A percentile compares a stretch with the other conserved stretches of the same genome.
Conservation (phyloP, 495 filamentous ascomycete genomes). For the Podospora anserina region DNA sequence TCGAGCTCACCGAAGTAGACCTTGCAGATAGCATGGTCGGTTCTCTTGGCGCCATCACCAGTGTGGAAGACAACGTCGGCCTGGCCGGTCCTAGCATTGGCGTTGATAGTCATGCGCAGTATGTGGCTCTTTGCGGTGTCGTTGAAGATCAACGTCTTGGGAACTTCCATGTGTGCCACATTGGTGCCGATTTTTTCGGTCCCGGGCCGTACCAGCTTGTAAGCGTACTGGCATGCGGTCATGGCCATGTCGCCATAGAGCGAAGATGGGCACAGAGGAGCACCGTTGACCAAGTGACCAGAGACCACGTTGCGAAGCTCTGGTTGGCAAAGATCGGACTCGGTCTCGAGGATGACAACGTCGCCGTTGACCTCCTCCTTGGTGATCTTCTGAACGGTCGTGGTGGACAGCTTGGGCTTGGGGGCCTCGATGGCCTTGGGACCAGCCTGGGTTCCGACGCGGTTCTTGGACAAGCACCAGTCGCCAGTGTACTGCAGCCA, state of each 20-base stretch:
- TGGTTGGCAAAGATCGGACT: conserved; percentile 63
- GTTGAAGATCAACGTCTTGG: conserved; percentile 67
- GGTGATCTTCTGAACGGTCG: conserved; percentile 52
- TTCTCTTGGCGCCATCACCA: conserved; percentile 42
- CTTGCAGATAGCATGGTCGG: conserved; percentile 51
- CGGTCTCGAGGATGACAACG: conserved; percentile 55
- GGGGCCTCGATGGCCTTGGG: conserved; percentile 50
- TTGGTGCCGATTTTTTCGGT: conserved; percentile 55
- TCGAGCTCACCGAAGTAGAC: conserved; percentile 47
- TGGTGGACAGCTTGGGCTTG: conserved; percentile 47
- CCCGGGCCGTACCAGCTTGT: conserved; percentile 55
- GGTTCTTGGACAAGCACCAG: conserved; percentile 68
- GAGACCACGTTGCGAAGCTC: conserved; percentile 59
- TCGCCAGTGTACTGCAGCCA: conserved; percentile 75
- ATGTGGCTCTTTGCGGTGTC: conserved; percentile 51
- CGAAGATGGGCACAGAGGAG: conserved; percentile 51
- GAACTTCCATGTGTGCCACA: conserved; percentile 61
- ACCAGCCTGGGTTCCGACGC: conserved; percentile 52
- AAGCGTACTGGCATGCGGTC: conserved; percentile 66
- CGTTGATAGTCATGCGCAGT: conserved; percentile 42
- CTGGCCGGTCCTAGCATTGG: conserved; percentile 37
- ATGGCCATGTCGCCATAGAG: conserved; percentile 77
- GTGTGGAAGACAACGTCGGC: conserved; percentile 42
- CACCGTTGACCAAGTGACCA: conserved; percentile 72
- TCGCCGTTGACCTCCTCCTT: conserved; percentile 55